Conservation (phyloP, 2,329 filamentous ascomycete genomes). For the Fusarium mundagurra region DNA sequence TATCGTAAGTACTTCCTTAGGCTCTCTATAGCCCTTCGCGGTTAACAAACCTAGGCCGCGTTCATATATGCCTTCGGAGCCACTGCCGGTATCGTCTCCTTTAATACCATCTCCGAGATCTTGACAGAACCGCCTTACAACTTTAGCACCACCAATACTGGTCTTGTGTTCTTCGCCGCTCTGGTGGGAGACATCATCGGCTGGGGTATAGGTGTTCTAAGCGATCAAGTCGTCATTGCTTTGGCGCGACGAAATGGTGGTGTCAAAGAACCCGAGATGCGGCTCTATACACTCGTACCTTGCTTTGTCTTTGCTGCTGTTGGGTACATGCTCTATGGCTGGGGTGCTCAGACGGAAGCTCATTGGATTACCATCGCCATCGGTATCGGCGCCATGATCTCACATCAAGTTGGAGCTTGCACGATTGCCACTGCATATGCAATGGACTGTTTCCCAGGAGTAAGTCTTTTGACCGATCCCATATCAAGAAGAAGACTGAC, state of each 20-base stretch:
- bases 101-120: not conserved
- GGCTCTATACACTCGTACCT: not conserved
- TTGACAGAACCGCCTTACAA: not conserved
- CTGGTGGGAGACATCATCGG: not conserved
- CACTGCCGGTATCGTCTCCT: not conserved
- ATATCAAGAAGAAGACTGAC: accelerated
- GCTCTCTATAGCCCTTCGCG: accelerated
- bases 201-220: not conserved
- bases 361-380: not conserved
- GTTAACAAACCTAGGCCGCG: not conserved
- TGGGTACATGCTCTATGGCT: not conserved
- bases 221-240: not conserved
- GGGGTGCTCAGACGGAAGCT: not conserved
- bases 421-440: not conserved
- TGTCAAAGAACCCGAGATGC: not conserved
- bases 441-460: not conserved
- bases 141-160: not conserved
- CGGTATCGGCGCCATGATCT: not conserved
- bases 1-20: not conserved
- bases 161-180: not conserved
- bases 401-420: not conserved
- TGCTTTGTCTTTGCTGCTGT: not conserved
- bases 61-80: not conserved
- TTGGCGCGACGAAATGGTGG: not conserved
- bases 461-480: accelerated